Percentiles rank a stretch among this genome's conserved stretches.
Evolutionary conservation across 2,329 filamentous ascomycete species (phyloP).

Genomic region (Fusarium nodosum): DNA sequence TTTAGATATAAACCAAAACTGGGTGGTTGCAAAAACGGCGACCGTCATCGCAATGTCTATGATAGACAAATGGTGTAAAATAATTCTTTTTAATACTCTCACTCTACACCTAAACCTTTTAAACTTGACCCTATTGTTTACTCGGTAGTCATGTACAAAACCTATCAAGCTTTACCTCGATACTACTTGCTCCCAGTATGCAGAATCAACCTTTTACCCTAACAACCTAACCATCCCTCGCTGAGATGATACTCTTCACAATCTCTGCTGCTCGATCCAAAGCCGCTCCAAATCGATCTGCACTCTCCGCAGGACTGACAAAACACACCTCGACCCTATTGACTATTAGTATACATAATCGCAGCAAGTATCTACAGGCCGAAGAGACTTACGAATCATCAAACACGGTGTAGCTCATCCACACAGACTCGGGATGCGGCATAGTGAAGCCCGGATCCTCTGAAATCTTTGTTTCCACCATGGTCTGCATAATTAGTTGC

Average conservation of each 20-base stretch:
- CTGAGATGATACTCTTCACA: slow-evolving; percentile 1
- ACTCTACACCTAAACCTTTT: too few species aligned
- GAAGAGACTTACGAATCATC: slow-evolving; percentile 8
- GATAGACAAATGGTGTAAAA: too few species aligned
- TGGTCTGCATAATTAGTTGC: slow-evolving; percentile 10
- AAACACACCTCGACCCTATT: slow-evolving; percentile 12
- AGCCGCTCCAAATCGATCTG: neutral
- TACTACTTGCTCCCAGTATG: too few species aligned
- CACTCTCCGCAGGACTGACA: neutral
- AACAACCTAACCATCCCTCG: too few species aligned
- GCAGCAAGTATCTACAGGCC: rapidly evolving
- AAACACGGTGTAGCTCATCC: slow-evolving; percentile 11
- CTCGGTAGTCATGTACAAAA: too few species aligned
- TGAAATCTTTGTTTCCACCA: slow-evolving; percentile 13
- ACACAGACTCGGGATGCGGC: slow-evolving; percentile 15
- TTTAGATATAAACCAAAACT: too few species aligned
- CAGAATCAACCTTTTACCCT: too few species aligned
- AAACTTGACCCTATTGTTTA: too few species aligned
- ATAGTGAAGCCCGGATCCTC: slow-evolving; percentile 18
- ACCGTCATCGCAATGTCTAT: too few species aligned
- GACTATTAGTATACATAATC: rapidly evolving
- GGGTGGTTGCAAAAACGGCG: too few species aligned
- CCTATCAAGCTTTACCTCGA: neutral
- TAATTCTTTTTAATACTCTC: too few species aligned
- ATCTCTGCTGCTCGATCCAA: slow-evolving; percentile 8